Conservation (phyloP, 352 stramenopile genomes). For the Phytophthora tubulina region DNA sequence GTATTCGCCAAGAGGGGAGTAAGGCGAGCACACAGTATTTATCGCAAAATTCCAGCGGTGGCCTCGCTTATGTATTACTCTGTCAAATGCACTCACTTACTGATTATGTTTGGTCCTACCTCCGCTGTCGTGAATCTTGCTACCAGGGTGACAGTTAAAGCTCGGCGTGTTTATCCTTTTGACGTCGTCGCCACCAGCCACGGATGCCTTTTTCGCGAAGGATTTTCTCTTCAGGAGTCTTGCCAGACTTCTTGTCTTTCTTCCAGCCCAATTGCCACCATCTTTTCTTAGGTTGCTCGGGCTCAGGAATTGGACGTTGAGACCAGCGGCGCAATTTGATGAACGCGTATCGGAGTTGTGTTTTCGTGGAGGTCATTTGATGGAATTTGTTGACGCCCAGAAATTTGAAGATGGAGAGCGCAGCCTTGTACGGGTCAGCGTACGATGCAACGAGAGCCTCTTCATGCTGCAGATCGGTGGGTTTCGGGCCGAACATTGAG, state of each 20-base stretch:
- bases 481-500: constrained; percentile 51
- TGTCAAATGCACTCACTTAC: constrained; percentile 37
- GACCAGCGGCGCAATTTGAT: constrained; percentile 64
- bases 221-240: constrained; percentile 19
- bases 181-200: constrained; percentile 31
- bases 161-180: constrained; percentile 37
- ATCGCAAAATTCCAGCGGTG: constrained; percentile 35
- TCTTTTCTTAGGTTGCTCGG: constrained; percentile 19
- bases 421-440: constrained; percentile 82
- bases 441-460: constrained; percentile 53
- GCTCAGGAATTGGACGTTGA: constrained; percentile 32
- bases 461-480: constrained; percentile 55
- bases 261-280: constrained; percentile 40
- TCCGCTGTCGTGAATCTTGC: neutral
- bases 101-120: constrained; percentile 2
- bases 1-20: constrained; percentile 20
- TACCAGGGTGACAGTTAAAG: constrained; percentile 6
- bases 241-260: constrained; percentile 24
- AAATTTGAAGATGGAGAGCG: constrained; percentile 76
- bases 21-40: constrained; percentile 33
- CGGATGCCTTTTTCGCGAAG: constrained; percentile 34
- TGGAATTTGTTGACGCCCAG: constrained; percentile 76
- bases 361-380: constrained; percentile 66
- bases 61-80: constrained; percentile 43
- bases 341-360: constrained; percentile 73